Percentiles rank a stretch among this genome's conserved stretches.
phyloP scores from a whole-genome alignment of 371 early-diverging fungal genomes.

The Mucor indicus region DNA sequence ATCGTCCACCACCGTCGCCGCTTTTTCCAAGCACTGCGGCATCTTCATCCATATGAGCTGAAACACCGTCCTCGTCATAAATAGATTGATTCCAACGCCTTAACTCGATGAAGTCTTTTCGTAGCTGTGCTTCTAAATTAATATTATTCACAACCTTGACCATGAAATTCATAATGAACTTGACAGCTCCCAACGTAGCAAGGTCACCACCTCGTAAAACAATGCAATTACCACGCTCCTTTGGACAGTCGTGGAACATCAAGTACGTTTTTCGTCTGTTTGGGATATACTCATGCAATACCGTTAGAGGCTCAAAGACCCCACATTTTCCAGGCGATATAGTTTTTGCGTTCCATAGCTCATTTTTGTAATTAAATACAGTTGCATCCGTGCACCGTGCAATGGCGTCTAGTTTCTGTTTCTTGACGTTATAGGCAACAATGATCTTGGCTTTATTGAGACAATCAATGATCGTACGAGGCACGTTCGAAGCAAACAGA shows the following conservation, averaged over 20 bases:
- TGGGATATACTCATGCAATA: conserved; percentile 71
- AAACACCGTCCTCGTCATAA: background rate
- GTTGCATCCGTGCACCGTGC: conserved; percentile 84
- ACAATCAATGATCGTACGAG: conserved; percentile 78
- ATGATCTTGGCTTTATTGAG: conserved; percentile 74
- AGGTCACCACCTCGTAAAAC: conserved; percentile 78
- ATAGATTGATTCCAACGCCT: conserved; percentile 9
- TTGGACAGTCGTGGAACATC: conserved; percentile 79
- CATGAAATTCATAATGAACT: conserved; percentile 75
- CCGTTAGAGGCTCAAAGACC: conserved; percentile 71
- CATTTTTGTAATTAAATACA: conserved; percentile 76
- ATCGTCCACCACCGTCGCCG: background rate
- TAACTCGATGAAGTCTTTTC: conserved; percentile 18
- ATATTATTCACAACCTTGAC: conserved; percentile 81
- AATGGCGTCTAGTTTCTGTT: conserved; percentile 72
- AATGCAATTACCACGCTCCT: conserved; percentile 81
- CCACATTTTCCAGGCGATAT: conserved; percentile 78
- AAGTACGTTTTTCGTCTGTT: conserved; percentile 81
- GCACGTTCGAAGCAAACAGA: conserved; percentile 72
- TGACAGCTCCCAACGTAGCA: conserved; percentile 62
- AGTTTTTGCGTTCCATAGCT: conserved; percentile 56
- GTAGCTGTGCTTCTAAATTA: conserved; percentile 65
- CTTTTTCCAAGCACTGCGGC: too few relatives aligned
- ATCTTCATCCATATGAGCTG: background rate
- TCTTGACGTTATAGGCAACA: conserved; percentile 82